phyloP scores from a whole-genome alignment of 2,329 filamentous ascomycete species.

The Proliferodiscus dingleyae region DNA sequence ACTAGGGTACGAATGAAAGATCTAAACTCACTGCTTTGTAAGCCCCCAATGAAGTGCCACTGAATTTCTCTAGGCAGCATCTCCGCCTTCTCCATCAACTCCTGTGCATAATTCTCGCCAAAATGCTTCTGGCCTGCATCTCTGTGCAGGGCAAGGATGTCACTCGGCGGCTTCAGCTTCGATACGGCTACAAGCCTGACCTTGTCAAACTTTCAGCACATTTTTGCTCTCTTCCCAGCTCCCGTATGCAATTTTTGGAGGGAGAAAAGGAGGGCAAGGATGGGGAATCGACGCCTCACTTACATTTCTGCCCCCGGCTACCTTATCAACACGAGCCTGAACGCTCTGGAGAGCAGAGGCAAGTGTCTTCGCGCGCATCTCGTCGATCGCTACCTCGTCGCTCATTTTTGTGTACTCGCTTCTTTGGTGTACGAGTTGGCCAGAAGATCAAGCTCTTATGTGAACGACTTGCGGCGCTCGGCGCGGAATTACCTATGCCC shows the following conservation, averaged over 20 bases:
- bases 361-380: slow-evolving; percentile 57
- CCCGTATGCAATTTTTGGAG: neutral
- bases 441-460: too few species aligned
- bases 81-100: slow-evolving; percentile 79
- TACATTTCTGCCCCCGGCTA: slow-evolving; percentile 40
- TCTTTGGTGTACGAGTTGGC: neutral
- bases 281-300: neutral
- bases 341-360: slow-evolving; percentile 58
- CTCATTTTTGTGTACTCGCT: neutral
- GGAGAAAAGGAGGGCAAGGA: neutral
- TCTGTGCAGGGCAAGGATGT: slow-evolving; percentile 79
- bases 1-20: neutral
- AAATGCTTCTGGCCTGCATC: slow-evolving; percentile 66
- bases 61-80: slow-evolving; percentile 70
- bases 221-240: slow-evolving; percentile 17
- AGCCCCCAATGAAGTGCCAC: slow-evolving; percentile 96
- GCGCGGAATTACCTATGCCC: too few species aligned
- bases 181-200: slow-evolving; percentile 90
- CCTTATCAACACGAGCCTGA: slow-evolving; percentile 50
- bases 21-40: slow-evolving; percentile 64
- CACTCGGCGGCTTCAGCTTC: slow-evolving; percentile 89
- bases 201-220: slow-evolving; percentile 39
- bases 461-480: too few species aligned
- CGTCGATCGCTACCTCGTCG: slow-evolving; percentile 53
- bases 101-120: slow-evolving; percentile 94